These are phyloP conservation scores for Ascoidea tarda DNA, from an alignment of 805 yeast genomes.

Conservation along the genomic window DNA sequence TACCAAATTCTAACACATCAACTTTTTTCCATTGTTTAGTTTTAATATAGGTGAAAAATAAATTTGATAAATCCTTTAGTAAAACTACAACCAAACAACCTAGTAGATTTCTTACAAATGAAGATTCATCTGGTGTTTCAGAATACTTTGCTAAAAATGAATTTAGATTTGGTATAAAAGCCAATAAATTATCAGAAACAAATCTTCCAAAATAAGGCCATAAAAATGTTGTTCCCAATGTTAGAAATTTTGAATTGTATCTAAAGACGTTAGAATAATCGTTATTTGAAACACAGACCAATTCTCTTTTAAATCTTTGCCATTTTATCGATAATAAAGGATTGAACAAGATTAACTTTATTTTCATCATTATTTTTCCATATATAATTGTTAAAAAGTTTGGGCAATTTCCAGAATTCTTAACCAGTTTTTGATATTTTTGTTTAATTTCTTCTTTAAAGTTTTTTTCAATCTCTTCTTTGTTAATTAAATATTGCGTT, in stretches of 20 bases:
- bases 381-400: too few relatives aligned
- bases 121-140: conserved; percentile 23
- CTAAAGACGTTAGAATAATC: conserved; percentile 18
- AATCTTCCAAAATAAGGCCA: conserved; percentile 22
- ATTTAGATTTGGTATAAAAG: conserved; percentile 12
- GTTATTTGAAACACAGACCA: conserved; percentile 11
- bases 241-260: conserved; percentile 9
- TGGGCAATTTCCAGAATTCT: too few relatives aligned
- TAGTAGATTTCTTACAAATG: conserved; percentile 19
- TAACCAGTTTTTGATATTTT: too few relatives aligned
- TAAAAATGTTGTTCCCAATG: conserved; percentile 15
- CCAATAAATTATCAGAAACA: conserved; percentile 14
- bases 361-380: too few relatives aligned
- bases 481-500: background rate
- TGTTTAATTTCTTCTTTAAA: too few relatives aligned
- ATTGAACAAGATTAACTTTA: background rate
- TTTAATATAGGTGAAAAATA: conserved; percentile 19
- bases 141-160: conserved; percentile 7
- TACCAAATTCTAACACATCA: conserved; percentile 3
- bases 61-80: conserved; percentile 18
- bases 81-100: conserved; percentile 20
- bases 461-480: background rate
- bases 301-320: conserved; percentile 14
- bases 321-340: conserved; percentile 3
- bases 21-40: conserved; percentile 16